These are phyloP conservation scores for Talaromyces rugulosus DNA, from an alignment of 2,329 filamentous ascomycete species.

Conservation along the genomic window DNA sequence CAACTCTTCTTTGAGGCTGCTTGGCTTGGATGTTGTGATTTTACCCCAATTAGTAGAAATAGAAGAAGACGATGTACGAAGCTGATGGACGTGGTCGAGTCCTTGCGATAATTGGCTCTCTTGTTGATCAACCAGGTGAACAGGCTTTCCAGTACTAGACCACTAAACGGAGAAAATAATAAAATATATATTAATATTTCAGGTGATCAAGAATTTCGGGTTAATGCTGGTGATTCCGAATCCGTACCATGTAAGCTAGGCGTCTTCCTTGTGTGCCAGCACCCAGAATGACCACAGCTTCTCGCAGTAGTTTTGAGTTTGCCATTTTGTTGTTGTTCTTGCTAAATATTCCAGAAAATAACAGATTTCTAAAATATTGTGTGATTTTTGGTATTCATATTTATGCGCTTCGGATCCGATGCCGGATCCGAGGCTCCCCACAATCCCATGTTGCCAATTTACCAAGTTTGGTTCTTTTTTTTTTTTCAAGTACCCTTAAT, in stretches of 20 bases:
- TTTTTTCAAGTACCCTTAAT: too few species aligned
- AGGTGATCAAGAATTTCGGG: background rate
- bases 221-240: background rate
- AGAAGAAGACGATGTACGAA: slow-evolving; percentile 16
- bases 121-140: slow-evolving; percentile 28
- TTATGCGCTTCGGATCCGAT: background rate
- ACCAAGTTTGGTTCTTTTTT: too few species aligned
- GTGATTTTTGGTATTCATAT: background rate
- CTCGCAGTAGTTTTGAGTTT: background rate
- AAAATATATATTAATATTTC: background rate
- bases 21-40: slow-evolving; percentile 16
- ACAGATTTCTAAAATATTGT: background rate
- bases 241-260: slow-evolving; percentile 34
- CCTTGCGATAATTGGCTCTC: slow-evolving; percentile 25
- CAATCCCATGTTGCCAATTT: too few species aligned
- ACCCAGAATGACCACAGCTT: slow-evolving; percentile 19
- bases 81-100: slow-evolving; percentile 23
- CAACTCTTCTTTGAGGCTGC: slow-evolving; percentile 19
- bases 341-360: background rate
- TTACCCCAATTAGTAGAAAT: slow-evolving; percentile 20
- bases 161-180: slow-evolving; percentile 19
- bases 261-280: slow-evolving; percentile 33
- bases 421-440: background rate
- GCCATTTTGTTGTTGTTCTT: background rate
- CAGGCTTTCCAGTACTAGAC: slow-evolving; percentile 28